phyloP scores from a whole-genome alignment of 371 early-diverging fungal genomes.

The Mucor ambiguus region DNA sequence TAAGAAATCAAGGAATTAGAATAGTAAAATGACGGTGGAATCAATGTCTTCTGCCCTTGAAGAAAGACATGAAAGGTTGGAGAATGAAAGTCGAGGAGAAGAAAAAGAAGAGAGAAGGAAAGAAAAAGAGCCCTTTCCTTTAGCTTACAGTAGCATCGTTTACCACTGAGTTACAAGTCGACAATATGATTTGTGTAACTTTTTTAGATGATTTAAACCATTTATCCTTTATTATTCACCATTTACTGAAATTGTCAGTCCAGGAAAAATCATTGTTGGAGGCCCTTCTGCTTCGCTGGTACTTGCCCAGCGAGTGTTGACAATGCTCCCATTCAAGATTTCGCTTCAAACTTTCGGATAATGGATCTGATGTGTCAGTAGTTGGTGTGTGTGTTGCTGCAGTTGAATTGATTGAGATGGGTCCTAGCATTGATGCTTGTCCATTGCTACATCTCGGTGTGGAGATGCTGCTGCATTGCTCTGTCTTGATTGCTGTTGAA shows the following conservation, averaged over 20 bases:
- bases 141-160: neutral
- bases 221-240: constrained; percentile 8
- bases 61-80: neutral
- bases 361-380: neutral
- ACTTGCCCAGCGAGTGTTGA: neutral
- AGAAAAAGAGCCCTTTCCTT: neutral
- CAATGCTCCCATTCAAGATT: constrained; percentile 6
- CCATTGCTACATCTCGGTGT: neutral
- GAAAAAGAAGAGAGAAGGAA: neutral
- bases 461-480: neutral
- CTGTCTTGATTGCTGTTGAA: neutral
- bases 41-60: neutral
- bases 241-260: constrained; percentile 1
- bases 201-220: neutral
- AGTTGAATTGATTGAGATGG: neutral
- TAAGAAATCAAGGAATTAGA: neutral
- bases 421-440: neutral
- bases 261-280: neutral
- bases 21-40: neutral
- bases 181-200: constrained; percentile 3
- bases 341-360: constrained; percentile 6
- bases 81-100: too few relatives aligned
- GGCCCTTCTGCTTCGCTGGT: neutral
- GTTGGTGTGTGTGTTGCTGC: neutral
- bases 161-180: constrained; percentile 1